Conservation (phyloP, 345 rosid species). For the Linum lewisii region DNA sequence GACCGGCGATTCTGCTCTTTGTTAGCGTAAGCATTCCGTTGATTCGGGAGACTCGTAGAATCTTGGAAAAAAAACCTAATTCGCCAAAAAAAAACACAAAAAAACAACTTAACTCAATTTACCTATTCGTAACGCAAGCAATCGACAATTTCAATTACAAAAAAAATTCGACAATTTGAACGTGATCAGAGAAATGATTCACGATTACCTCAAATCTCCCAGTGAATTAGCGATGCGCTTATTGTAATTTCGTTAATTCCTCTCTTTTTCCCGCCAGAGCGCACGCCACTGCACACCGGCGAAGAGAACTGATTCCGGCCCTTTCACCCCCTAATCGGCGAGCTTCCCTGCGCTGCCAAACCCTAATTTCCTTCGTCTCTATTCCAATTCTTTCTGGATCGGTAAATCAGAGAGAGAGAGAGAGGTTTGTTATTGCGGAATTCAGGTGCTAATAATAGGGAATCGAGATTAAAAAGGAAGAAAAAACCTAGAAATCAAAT, state of each 20-base stretch:
- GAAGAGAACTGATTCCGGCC: not conserved
- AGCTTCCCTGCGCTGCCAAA: not conserved
- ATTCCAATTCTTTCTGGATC: not conserved
- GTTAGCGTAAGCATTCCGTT: not conserved
- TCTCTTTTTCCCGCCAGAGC: not conserved
- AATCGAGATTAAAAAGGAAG: not conserved
- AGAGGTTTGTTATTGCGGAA: not conserved
- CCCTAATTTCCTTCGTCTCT: not conserved
- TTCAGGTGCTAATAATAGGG: not conserved
- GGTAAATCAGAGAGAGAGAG: not conserved
- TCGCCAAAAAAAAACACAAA: no score
- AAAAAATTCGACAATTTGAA: not conserved
- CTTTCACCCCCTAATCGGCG: not conserved
- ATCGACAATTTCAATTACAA: no score
- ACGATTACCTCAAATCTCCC: not conserved
- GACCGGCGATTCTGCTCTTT: not conserved
- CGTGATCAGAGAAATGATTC: not conserved
- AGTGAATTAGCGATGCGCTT: not conserved
- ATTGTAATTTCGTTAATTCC: no score
- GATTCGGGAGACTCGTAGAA: no score
- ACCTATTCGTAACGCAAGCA: no score
- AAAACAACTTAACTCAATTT: no score
- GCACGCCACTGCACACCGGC: conserved; percentile 1
- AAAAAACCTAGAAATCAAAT: not conserved
- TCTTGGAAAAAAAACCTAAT: no score